Percentiles rank a stretch among this genome's conserved stretches.
phyloP scores from a whole-genome alignment of 2,329 filamentous ascomycete species.

The Fusarium sarcochroum region DNA sequence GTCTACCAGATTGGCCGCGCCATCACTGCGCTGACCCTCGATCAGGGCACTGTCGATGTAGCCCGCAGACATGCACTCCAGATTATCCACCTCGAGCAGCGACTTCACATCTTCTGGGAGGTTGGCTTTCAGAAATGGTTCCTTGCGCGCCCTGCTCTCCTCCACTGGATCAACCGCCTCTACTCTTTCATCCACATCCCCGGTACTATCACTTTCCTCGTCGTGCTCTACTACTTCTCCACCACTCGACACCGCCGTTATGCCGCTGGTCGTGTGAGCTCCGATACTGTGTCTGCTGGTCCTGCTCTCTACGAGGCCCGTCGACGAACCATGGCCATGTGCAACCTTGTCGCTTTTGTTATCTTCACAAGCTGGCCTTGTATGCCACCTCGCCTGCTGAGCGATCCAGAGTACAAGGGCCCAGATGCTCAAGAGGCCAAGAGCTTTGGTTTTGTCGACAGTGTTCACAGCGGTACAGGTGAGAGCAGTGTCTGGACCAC shows the following conservation, averaged over 20 bases:
- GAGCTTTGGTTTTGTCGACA: conserved; percentile 73
- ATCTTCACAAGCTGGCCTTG: conserved; percentile 75
- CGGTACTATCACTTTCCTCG: conserved; percentile 77
- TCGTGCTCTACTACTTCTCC: conserved; percentile 78
- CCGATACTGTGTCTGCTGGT: conserved; percentile 55
- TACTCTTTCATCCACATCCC: conserved; percentile 87
- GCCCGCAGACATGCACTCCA: conserved; percentile 78
- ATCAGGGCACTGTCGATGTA: conserved; percentile 76
- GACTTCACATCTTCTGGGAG: conserved; percentile 75
- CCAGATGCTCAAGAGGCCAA: conserved; percentile 70
- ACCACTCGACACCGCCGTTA: conserved; percentile 69
- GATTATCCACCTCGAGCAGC: conserved; percentile 76
- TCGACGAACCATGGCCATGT: conserved; percentile 72
- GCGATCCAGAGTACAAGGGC: conserved; percentile 68
- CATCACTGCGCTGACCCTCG: conserved; percentile 77
- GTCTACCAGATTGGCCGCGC: conserved; percentile 82
- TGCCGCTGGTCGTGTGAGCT: conserved; percentile 45
- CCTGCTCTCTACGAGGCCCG: conserved; percentile 67
- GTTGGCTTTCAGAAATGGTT: conserved; percentile 70
- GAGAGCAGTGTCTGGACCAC: conserved; percentile 70
- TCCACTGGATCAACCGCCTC: conserved; percentile 79
- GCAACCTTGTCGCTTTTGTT: conserved; percentile 72
- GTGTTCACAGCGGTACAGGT: conserved; percentile 64
- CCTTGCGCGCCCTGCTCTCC: conserved; percentile 64
- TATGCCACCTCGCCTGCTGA: conserved; percentile 74